phyloP scores from a whole-genome alignment of 1,139 yeast species.

The Yamadazyma sp. region DNA sequence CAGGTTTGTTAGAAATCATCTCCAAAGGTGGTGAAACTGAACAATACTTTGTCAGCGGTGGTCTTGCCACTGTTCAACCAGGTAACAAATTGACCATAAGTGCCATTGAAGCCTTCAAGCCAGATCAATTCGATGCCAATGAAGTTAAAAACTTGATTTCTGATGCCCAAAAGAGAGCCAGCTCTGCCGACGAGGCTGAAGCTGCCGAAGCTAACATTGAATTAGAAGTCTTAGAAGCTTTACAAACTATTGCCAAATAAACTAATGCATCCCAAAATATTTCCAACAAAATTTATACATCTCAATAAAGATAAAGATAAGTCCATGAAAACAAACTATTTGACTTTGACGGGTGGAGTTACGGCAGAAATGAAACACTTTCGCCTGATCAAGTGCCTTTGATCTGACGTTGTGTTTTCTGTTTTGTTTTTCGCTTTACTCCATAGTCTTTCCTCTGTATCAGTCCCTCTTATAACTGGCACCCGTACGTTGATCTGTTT shows the following conservation, averaged over 20 bases:
- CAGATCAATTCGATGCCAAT: constrained; percentile 83
- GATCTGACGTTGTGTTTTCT: too few relatives aligned
- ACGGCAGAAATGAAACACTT: too few relatives aligned
- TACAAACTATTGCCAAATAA: constrained; percentile 85
- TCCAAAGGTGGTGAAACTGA: constrained; percentile 72
- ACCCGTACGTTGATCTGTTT: too few relatives aligned
- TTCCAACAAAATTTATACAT: background rate
- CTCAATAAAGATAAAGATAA: background rate
- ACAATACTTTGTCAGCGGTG: constrained; percentile 93
- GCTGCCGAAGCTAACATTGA: constrained; percentile 96
- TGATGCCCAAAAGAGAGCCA: constrained; percentile 92
- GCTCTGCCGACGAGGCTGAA: constrained; percentile 80
- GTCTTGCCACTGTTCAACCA: constrained; percentile 96
- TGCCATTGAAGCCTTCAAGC: constrained; percentile 94
- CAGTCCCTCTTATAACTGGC: too few relatives aligned
- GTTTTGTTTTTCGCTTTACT: background rate
- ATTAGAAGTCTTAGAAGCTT: constrained; percentile 94
- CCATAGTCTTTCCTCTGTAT: too few relatives aligned
- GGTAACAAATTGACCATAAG: constrained; percentile 88
- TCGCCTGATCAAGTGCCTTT: too few relatives aligned
- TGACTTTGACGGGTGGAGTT: too few relatives aligned
- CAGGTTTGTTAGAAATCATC: constrained; percentile 92
- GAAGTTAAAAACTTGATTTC: constrained; percentile 79
- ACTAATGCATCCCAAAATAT: constrained; percentile 6
- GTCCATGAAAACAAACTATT: too few relatives aligned